These are phyloP conservation scores for Nothophaeocryptopus gaeumannii DNA, from an alignment of 2,329 filamentous ascomycete species.

Conservation along the genomic window DNA sequence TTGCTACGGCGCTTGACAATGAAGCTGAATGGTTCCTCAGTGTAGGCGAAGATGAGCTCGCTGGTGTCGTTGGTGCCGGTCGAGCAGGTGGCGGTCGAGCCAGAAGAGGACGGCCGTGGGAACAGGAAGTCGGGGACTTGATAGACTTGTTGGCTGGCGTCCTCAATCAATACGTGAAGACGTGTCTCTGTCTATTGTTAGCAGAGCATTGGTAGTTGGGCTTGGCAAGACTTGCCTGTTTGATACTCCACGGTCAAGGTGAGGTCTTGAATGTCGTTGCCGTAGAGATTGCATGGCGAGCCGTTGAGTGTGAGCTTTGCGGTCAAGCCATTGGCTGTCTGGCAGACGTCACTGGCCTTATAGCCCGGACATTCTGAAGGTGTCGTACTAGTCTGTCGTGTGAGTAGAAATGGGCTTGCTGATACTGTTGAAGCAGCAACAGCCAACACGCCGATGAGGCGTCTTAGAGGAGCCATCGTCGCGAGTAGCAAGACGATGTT, in stretches of 20 bases:
- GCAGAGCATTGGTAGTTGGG: neutral
- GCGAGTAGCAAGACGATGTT: neutral
- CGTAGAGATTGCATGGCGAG: slow-evolving; percentile 59
- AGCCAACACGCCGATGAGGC: slow-evolving; percentile 17
- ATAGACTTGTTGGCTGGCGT: slow-evolving; percentile 66
- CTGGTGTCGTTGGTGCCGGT: slow-evolving; percentile 27
- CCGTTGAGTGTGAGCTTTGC: slow-evolving; percentile 71
- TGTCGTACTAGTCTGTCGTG: slow-evolving; percentile 19
- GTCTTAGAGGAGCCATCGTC: slow-evolving; percentile 18
- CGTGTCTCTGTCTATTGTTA: slow-evolving; percentile 40
- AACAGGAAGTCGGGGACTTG: slow-evolving; percentile 70
- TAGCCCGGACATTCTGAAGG: slow-evolving; percentile 62
- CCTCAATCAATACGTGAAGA: slow-evolving; percentile 73
- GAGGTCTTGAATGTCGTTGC: slow-evolving; percentile 55
- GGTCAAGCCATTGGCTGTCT: slow-evolving; percentile 56
- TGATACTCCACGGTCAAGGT: slow-evolving; percentile 62
- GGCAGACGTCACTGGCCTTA: slow-evolving; percentile 58
- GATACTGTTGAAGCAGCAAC: slow-evolving; percentile 14
- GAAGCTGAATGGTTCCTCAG: slow-evolving; percentile 65
- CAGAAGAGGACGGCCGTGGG: slow-evolving; percentile 53
- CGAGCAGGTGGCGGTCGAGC: neutral
- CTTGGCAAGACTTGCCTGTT: slow-evolving; percentile 46
- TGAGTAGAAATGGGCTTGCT: slow-evolving; percentile 21
- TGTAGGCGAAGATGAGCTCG: slow-evolving; percentile 55
- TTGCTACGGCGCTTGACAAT: slow-evolving; percentile 58